Conservation (phyloP, 2,329 filamentous ascomycete genomes). For the Emericellopsis atlantica region DNA sequence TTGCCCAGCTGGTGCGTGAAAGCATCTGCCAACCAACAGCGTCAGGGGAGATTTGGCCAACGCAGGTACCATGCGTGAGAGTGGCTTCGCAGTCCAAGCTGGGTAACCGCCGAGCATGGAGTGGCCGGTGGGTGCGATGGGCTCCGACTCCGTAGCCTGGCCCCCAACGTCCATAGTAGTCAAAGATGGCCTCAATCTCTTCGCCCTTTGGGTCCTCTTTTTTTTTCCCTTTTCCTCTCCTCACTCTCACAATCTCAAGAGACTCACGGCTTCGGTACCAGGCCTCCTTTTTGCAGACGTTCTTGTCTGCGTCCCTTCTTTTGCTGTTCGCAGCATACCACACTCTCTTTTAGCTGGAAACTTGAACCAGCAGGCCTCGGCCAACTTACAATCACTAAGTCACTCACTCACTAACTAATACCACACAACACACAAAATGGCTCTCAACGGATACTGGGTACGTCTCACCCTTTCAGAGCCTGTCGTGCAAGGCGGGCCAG, state of each 20-base stretch:
- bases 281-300: slow-evolving; percentile 16
- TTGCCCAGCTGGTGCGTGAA: no score
- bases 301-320: slow-evolving; percentile 26
- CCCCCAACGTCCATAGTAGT: no score
- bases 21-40: no score
- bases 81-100: no score
- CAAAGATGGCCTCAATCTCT: neutral
- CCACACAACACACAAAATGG: slow-evolving; percentile 12
- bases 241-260: slow-evolving; percentile 12
- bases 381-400: slow-evolving; percentile 18
- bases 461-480: slow-evolving; percentile 1
- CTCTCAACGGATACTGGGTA: slow-evolving; percentile 28
- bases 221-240: slow-evolving; percentile 7
- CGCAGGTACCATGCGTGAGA: no score
- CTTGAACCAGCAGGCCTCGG: slow-evolving; percentile 15
- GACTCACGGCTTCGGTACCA: slow-evolving; percentile 12
- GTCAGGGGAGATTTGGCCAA: no score
- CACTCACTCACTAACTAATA: slow-evolving; percentile 5
- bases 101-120: no score
- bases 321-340: slow-evolving; percentile 14
- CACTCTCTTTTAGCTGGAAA: slow-evolving; percentile 12
- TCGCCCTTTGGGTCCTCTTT: neutral
- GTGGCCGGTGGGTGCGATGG: no score
- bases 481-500: no score
- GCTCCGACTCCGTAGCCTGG: no score